phyloP scores from a whole-genome alignment of 345 rosid species.

The Streptanthus diversifolius region DNA sequence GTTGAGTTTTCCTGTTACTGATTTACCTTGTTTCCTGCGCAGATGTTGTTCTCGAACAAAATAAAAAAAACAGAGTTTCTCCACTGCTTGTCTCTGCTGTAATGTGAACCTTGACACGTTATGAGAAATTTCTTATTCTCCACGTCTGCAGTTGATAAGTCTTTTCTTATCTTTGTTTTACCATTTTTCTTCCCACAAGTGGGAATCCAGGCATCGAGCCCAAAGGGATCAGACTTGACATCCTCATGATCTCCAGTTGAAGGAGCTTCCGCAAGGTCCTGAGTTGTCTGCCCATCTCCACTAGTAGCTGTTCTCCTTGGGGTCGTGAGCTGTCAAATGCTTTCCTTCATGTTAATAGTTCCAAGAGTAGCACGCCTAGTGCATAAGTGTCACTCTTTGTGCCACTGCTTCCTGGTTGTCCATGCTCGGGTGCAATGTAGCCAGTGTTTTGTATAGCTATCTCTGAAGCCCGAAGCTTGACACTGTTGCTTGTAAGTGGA shows the following conservation, averaged over 20 bases:
- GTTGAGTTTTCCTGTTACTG: constrained; percentile 85
- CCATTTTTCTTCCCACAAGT: constrained; percentile 54
- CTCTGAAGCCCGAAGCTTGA: constrained; percentile 87
- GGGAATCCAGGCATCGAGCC: constrained; percentile 74
- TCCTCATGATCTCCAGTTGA: constrained; percentile 38
- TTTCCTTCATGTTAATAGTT: constrained; percentile 76
- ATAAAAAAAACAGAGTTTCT: constrained; percentile 83
- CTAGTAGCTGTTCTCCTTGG: constrained; percentile 58
- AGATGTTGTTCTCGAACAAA: constrained; percentile 74
- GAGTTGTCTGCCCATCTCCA: constrained; percentile 63
- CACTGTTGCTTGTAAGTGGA: constrained; percentile 64
- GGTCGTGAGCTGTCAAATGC: constrained; percentile 73
- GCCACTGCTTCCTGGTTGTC: constrained; percentile 59
- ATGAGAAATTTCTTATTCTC: constrained; percentile 64
- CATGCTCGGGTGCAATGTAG: constrained; percentile 75
- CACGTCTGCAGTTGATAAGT: constrained; percentile 41
- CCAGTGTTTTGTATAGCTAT: constrained; percentile 61
- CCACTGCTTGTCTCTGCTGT: constrained; percentile 76
- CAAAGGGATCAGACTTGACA: constrained; percentile 82
- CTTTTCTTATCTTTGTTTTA: constrained; percentile 56
- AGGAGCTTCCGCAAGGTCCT: constrained; percentile 30
- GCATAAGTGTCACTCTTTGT: constrained; percentile 70
- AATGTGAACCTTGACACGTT: constrained; percentile 74
- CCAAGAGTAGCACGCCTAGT: constrained; percentile 87
- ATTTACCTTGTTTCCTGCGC: constrained; percentile 89